Conservation (phyloP, 768 basidiomycete genomes). For the Filobasidium wieringae region DNA sequence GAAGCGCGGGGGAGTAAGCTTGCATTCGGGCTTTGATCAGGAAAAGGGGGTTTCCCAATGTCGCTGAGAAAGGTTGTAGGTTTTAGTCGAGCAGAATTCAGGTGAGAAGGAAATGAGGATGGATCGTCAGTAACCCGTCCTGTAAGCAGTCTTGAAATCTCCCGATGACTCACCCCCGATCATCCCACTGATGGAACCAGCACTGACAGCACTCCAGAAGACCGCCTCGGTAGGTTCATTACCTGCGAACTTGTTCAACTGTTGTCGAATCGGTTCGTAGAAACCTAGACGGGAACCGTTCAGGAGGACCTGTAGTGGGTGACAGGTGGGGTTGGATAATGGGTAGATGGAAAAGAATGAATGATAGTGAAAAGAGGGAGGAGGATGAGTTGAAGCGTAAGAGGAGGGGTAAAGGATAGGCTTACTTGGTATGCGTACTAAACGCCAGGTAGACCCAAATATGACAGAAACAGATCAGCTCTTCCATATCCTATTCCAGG, state of each 20-base stretch:
- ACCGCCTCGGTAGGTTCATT: slow-evolving; percentile 53
- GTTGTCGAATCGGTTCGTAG: slow-evolving; percentile 78
- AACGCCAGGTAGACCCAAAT: background rate
- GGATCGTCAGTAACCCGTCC: no score
- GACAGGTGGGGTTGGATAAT: background rate
- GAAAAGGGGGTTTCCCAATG: slow-evolving; percentile 45
- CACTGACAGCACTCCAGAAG: slow-evolving; percentile 63
- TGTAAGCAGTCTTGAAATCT: background rate
- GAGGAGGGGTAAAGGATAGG: background rate
- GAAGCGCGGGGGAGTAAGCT: slow-evolving; percentile 88
- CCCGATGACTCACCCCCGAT: slow-evolving; percentile 59
- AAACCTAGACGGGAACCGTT: slow-evolving; percentile 85
- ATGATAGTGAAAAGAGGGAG: no score
- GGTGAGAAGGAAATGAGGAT: no score
- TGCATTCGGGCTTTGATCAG: slow-evolving; percentile 98
- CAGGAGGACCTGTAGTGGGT: slow-evolving; percentile 56
- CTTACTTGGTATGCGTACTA: slow-evolving; percentile 86
- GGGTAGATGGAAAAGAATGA: background rate
- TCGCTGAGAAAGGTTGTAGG: slow-evolving; percentile 17
- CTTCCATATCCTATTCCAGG: background rate
- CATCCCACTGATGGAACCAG: slow-evolving; percentile 80
- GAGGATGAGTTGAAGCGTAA: background rate
- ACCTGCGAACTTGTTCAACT: slow-evolving; percentile 59
- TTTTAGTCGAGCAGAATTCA: no score
- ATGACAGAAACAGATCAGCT: background rate